Conservation (phyloP, 73 alveolate genomes). For the Tetrahymena thermophila region DNA sequence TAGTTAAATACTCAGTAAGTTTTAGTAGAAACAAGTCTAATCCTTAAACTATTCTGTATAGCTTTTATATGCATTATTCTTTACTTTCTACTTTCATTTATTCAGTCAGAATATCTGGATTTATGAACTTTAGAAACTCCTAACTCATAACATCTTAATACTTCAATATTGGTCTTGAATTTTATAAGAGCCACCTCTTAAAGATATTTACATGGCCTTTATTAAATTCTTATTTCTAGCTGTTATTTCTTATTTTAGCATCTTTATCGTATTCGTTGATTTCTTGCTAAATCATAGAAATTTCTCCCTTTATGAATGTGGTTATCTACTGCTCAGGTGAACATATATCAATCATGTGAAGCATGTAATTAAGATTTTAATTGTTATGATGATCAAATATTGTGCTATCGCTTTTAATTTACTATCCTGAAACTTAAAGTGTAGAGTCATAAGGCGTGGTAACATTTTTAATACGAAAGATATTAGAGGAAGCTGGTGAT, state of each 20-base stretch:
- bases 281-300: not conserved
- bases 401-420: not conserved
- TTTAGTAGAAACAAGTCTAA: not conserved
- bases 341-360: not conserved
- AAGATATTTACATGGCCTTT: not conserved
- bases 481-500: not conserved
- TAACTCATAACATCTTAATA: not conserved
- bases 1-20: not conserved
- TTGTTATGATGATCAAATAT: not conserved
- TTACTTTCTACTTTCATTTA: not conserved
- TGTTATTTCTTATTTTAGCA: not conserved
- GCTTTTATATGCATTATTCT: not conserved
- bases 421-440: not conserved
- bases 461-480: not conserved
- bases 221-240: not conserved
- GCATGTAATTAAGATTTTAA: not conserved
- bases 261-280: not conserved
- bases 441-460: not conserved
- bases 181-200: not conserved
- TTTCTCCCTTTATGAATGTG: not conserved
- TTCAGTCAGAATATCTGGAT: not conserved
- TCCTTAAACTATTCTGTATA: not conserved
- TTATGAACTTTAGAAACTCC: not conserved
- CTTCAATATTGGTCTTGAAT: not conserved
- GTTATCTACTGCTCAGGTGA: not conserved